phyloP scores from a whole-genome alignment of 495 filamentous ascomycete species.

The Tuber aestivum region DNA sequence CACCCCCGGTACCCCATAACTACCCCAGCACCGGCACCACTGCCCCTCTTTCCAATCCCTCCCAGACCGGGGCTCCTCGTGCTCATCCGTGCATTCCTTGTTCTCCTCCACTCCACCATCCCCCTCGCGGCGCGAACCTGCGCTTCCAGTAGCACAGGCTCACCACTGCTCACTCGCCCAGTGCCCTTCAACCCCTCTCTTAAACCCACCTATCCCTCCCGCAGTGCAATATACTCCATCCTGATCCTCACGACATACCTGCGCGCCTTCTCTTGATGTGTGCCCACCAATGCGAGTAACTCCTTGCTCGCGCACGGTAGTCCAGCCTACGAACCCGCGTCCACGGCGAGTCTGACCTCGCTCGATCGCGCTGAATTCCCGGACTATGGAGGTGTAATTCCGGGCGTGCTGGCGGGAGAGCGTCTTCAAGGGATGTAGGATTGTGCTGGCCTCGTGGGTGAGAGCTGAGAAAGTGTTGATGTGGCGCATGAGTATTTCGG shows the following conservation, averaged over 20 bases:
- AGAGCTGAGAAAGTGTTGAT: background rate
- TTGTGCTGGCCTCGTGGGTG: background rate
- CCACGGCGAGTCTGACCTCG: slow-evolving; percentile 33
- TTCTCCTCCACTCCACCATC: too few species aligned
- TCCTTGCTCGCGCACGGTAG: slow-evolving; percentile 31
- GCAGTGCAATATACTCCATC: slow-evolving; percentile 37
- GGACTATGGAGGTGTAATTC: slow-evolving; percentile 40
- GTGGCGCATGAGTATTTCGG: background rate
- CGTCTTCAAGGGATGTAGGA: slow-evolving; percentile 19
- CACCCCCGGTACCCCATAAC: too few species aligned
- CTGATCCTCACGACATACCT: slow-evolving; percentile 40
- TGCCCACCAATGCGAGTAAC: slow-evolving; percentile 30
- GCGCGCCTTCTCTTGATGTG: slow-evolving; percentile 39
- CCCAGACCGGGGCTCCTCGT: too few species aligned
- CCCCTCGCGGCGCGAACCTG: too few species aligned
- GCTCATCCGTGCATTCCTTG: too few species aligned
- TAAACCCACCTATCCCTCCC: slow-evolving; percentile 16
- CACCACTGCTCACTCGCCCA: background rate
- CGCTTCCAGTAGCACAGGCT: too few species aligned
- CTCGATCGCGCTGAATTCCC: slow-evolving; percentile 38
- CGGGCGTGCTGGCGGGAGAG: slow-evolving; percentile 37
- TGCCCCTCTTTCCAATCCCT: too few species aligned
- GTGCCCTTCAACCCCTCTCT: slow-evolving; percentile 7
- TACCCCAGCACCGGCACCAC: too few species aligned
- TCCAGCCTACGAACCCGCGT: slow-evolving; percentile 19